Evolutionary conservation across 2,329 filamentous ascomycete genomes (phyloP), one percentile per base, ranked within the genome.

Genomic region (Acrodontium crateriforme): DNA sequence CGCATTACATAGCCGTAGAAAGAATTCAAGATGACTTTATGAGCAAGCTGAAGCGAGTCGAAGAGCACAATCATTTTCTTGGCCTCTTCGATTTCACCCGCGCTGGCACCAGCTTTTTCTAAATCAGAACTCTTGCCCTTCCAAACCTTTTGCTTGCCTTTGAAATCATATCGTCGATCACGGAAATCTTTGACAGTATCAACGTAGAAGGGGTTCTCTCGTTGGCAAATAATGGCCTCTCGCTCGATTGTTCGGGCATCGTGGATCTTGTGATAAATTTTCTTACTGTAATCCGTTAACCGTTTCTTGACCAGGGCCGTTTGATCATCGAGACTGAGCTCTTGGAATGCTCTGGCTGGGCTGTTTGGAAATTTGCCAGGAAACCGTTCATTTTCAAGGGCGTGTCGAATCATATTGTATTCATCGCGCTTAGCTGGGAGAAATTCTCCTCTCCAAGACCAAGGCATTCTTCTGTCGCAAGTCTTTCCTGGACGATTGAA

Each of bases 1-100:
- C 89, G 71, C 89, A 98, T 98, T 53, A 95, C 89, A 51, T 98
- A 98, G 38, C 89, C 89, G 44, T 98, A 98, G 62, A 98, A 98
- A 31, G 84, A 93, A 62, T 98, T 98, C 30, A 98, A 55, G 66
- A 98, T 98, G 60, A 98, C 89, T 54, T 98, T 98, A 63, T 98
- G 89, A 0, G 89, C 89, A 45, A 98, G 65, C 54, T 98, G 91
- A 32, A 98, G 64, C 1, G 89, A 98, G 52, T 98, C 89, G 52
- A 82, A 98, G 4, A 98, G 60, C 25, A 95, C 68, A 31, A 94
- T 89, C 91, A 98, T 98, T 64, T 98, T 98, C 62, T 94, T 95
- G 4, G 84, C 89, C 32, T 83, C 78, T 9, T 98, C 91, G 10
- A 98, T 67, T 43, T 98, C 89, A 2, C 59, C 55, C 6, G 70